phyloP scores from a whole-genome alignment of 306 rosid species.

The Dryas alaskensis region DNA sequence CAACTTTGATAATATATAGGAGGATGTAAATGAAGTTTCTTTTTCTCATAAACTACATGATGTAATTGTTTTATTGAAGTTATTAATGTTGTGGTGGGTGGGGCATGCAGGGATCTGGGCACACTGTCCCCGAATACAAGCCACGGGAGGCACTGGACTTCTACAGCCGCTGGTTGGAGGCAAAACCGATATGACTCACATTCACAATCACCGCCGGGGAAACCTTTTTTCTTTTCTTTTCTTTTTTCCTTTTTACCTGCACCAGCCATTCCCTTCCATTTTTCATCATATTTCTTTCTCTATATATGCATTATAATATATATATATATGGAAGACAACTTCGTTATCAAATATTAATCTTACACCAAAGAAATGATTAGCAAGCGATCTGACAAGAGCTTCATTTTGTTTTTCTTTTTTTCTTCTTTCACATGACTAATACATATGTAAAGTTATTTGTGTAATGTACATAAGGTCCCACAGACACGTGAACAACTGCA shows the following conservation, averaged over 20 bases:
- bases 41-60: not conserved
- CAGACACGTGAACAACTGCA: not conserved
- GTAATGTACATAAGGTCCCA: too few species aligned
- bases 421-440: too few species aligned
- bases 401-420: too few species aligned
- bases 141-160: conserved; percentile 68
- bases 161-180: conserved; percentile 59
- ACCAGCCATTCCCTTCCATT: too few species aligned
- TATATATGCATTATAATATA: too few species aligned
- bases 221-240: too few species aligned
- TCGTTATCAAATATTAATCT: too few species aligned
- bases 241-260: too few species aligned
- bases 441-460: too few species aligned
- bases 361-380: not conserved
- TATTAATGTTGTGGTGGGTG: not conserved
- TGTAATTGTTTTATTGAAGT: not conserved
- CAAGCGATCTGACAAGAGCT: not conserved
- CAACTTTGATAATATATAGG: not conserved
- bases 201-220: too few species aligned
- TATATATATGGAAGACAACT: too few species aligned
- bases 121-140: conserved; percentile 75
- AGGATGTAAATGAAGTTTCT: not conserved
- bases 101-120: conserved; percentile 67
- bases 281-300: too few species aligned
- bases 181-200: conserved; percentile 25